Base-by-base conservation (phyloP, 192 early-diverging fungal genomes). In the Diversispora eburnea region DNA sequence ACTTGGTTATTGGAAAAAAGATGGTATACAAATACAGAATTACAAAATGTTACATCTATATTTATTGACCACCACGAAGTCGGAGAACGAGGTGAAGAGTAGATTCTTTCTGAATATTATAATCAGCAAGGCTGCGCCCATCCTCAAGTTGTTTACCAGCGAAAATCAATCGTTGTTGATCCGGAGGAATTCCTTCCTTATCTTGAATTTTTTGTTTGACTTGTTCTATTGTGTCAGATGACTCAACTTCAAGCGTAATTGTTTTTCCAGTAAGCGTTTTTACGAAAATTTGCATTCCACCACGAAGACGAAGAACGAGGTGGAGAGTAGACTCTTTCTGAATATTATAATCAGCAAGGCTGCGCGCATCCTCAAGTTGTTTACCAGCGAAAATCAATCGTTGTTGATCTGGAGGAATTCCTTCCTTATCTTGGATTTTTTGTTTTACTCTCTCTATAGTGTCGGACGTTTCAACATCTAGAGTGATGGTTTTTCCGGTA, bases 91-190 rank as follows among this genome's bases (percentile, higher is more conserved):
- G 72, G 78, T 89, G 87, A 61, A 91, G 86, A 56, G 88, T 90
- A 58, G 87, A 89, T 77, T 89, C 87, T 82, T 89, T 89, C 74
- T 88, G 89, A 72, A 91, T 90, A 81, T 91, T 91, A 80, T 90
- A 90, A 79, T 89, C 88, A 15, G 88, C 83, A 0, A 92, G 78
- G 47, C 88, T 92, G 74, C 89, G 88, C 68, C 89, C 90, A 77
- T 90, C 89, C 74, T 92, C 90, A 59, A 92, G 86, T 80, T 92
- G 89, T 82, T 92, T 92, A 63, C 91, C 91, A 55, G 91, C 91
- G 67, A 92, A 92, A 78, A 91, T 92, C 22, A 91, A 33, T 33
- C 25, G 25, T 33, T 33, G 25, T 2, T 33, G 25, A 2, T 33
- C 25, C 2, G 25, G 25, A 33, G 25, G 25, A 33, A 33, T 33